Conservation (phyloP, 2,329 filamentous ascomycete species). For the Neurospora sp. region DNA sequence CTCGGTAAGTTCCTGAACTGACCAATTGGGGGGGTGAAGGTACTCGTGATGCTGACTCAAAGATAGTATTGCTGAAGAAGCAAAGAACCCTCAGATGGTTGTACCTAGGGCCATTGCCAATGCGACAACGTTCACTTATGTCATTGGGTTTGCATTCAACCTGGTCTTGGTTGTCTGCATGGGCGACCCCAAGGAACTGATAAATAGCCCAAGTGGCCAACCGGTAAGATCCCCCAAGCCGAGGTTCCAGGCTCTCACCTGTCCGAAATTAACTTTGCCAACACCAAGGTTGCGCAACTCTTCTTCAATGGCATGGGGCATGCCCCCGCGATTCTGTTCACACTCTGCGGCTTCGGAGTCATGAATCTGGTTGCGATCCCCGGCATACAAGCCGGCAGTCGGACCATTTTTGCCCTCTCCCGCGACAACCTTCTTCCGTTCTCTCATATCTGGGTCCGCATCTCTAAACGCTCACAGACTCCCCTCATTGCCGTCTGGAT, state of each 20-base stretch:
- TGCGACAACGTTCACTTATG: constrained; percentile 43
- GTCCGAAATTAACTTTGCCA: constrained; percentile 9
- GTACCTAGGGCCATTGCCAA: constrained; percentile 38
- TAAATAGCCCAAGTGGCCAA: constrained; percentile 33
- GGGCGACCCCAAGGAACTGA: constrained; percentile 33
- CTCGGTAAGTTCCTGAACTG: constrained; percentile 10
- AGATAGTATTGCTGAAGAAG: constrained; percentile 35
- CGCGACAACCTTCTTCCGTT: constrained; percentile 37
- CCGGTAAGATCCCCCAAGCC: constrained; percentile 20
- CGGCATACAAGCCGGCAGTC: constrained; percentile 38
- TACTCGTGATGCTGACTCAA: neutral
- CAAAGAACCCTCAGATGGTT: constrained; percentile 25
- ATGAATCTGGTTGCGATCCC: constrained; percentile 46
- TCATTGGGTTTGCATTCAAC: constrained; percentile 43
- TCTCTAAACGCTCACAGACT: constrained; percentile 34
- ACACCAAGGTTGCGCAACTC: constrained; percentile 35
- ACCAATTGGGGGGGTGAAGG: neutral
- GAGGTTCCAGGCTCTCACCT: neutral
- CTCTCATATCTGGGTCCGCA: constrained; percentile 35
- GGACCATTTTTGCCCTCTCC: constrained; percentile 40
- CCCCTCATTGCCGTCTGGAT: constrained; percentile 45
- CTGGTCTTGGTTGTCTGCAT: constrained; percentile 46
- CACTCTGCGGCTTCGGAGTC: constrained; percentile 42
- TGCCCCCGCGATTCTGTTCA: constrained; percentile 41
- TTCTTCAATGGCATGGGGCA: constrained; percentile 45